phyloP scores from a whole-genome alignment of 192 early-diverging fungal genomes.

The Entophlyctis luteolus region DNA sequence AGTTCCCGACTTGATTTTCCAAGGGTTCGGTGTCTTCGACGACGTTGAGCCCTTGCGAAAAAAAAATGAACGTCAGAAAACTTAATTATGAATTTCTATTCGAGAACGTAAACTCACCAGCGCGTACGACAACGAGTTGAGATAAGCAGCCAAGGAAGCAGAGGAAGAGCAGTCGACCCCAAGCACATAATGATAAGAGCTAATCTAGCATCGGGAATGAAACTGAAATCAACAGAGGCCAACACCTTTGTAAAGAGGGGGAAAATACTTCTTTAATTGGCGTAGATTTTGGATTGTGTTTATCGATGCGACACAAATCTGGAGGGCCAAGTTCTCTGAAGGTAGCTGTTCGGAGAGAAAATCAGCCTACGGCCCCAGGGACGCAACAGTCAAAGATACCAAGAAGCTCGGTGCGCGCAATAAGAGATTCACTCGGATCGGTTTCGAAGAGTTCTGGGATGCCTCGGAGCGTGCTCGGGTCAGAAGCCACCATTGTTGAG shows the following conservation, averaged over 20 bases:
- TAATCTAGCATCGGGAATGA: too few species aligned
- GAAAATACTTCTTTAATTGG: slow-evolving; percentile 76
- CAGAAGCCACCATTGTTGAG: slow-evolving; percentile 40
- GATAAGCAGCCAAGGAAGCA: slow-evolving; percentile 93
- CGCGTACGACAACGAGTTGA: slow-evolving; percentile 91
- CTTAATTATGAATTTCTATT: too few species aligned
- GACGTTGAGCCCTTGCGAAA: slow-evolving; percentile 6
- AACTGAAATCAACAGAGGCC: too few species aligned
- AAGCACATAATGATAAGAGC: slow-evolving; percentile 58
- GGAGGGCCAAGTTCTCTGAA: slow-evolving; percentile 91
- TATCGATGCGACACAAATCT: slow-evolving; percentile 94
- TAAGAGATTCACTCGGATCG: slow-evolving; percentile 82
- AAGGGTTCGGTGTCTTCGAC: slow-evolving; percentile 36
- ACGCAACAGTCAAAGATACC: slow-evolving; percentile 55
- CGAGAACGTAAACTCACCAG: slow-evolving; percentile 54
- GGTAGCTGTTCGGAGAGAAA: slow-evolving; percentile 34
- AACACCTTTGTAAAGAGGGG: too few species aligned
- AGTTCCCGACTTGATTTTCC: slow-evolving; percentile 69
- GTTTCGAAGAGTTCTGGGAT: slow-evolving; percentile 97
- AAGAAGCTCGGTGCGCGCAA: slow-evolving; percentile 81
- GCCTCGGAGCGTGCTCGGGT: slow-evolving; percentile 36
- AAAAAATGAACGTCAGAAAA: too few species aligned
- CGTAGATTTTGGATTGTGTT: slow-evolving; percentile 75
- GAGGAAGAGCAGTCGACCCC: slow-evolving; percentile 80
- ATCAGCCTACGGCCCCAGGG: too few species aligned